These are phyloP conservation scores for Trichoderma asperellum DNA, from an alignment of 2,329 filamentous ascomycete genomes.

Conservation along the genomic window DNA sequence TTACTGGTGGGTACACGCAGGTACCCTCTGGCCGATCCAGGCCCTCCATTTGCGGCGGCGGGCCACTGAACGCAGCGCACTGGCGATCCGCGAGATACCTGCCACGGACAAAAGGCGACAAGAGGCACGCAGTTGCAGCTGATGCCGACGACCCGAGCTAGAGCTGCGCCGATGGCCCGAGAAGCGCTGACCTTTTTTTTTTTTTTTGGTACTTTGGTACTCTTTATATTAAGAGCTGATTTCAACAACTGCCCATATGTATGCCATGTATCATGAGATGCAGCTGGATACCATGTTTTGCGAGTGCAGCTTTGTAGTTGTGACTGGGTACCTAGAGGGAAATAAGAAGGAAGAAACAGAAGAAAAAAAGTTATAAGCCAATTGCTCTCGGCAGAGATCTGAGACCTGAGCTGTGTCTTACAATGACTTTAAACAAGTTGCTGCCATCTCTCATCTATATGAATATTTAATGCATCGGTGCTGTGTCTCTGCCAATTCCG, in stretches of 20 bases:
- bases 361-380: background rate
- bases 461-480: background rate
- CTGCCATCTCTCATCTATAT: background rate
- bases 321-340: background rate
- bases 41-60: background rate
- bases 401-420: background rate
- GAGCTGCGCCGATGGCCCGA: slow-evolving; percentile 18
- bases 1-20: slow-evolving; percentile 16
- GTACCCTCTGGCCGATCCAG: background rate
- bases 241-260: background rate
- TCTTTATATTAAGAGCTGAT: background rate
- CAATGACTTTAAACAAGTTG: background rate
- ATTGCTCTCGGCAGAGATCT: background rate
- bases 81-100: background rate
- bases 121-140: background rate
- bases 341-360: background rate
- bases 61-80: background rate
- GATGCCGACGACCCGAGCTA: slow-evolving; percentile 20
- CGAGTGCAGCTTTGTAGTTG: background rate
- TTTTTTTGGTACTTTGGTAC: too few species aligned
- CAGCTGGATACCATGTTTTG: background rate
- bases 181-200: background rate
- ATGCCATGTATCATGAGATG: background rate
- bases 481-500: background rate
- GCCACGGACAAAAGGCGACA: slow-evolving; percentile 8